Percentiles rank a stretch among this genome's conserved stretches.
Conservation (phyloP, 345 rosid genomes). For the Eucalyptus camaldulensis region DNA sequence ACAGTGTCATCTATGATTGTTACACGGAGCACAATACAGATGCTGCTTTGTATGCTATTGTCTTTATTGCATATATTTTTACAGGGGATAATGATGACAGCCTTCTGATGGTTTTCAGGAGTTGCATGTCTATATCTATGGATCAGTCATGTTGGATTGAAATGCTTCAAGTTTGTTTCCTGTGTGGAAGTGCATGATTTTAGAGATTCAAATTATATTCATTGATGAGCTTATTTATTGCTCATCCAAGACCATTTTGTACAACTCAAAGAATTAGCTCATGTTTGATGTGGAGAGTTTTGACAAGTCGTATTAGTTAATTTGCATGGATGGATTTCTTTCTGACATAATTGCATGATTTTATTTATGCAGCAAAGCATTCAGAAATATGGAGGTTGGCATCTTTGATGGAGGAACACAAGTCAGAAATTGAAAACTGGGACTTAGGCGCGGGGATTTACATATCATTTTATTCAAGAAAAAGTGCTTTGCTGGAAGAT, state of each 20-base stretch:
- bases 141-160: background rate
- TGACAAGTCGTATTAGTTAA: background rate
- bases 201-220: background rate
- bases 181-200: background rate
- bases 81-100: background rate
- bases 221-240: background rate
- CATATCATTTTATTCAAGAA: slow-evolving; percentile 57
- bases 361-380: slow-evolving; percentile 44
- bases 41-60: background rate
- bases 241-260: background rate
- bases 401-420: slow-evolving; percentile 71
- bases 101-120: background rate
- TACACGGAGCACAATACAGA: background rate
- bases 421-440: slow-evolving; percentile 94
- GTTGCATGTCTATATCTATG: background rate
- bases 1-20: background rate
- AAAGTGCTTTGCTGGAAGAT: slow-evolving; percentile 52
- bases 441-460: slow-evolving; percentile 92
- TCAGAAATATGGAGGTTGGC: slow-evolving; percentile 76
- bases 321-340: background rate
- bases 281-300: background rate
- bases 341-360: background rate
- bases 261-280: background rate
- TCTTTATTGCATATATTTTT: background rate
- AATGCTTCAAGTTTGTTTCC: background rate